phyloP scores from a whole-genome alignment of 371 early-diverging fungal species.

The Haplosporangium sp. region DNA sequence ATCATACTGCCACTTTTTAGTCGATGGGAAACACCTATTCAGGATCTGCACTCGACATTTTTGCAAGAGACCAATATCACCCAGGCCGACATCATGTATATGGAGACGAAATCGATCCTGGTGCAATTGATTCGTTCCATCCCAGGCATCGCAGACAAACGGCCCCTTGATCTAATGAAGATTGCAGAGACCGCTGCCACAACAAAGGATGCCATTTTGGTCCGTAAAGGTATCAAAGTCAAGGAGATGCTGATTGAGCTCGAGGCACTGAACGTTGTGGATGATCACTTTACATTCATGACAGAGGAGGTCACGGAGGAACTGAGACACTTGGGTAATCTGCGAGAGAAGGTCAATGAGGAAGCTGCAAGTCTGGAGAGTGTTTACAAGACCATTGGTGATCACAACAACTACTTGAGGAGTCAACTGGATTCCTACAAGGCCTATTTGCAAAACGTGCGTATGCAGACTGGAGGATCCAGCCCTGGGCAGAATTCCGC shows the following conservation, averaged over 20 bases:
- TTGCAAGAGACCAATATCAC: constrained; percentile 90
- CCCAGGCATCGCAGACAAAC: constrained; percentile 66
- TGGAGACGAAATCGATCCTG: constrained; percentile 94
- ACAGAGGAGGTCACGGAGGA: constrained; percentile 91
- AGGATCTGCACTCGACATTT: constrained; percentile 68
- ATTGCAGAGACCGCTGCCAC: constrained; percentile 90
- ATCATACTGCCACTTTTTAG: constrained; percentile 88
- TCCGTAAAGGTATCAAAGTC: constrained; percentile 92
- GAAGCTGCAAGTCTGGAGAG: constrained; percentile 82
- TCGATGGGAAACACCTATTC: constrained; percentile 93
- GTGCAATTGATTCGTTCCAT: constrained; percentile 92
- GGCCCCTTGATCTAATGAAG: constrained; percentile 70
- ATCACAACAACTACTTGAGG: constrained; percentile 92
- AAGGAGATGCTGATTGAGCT: constrained; percentile 92
- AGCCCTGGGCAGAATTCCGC: constrained; percentile 54
- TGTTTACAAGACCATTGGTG: constrained; percentile 92
- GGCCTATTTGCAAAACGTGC: constrained; percentile 94
- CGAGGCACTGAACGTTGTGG: constrained; percentile 81
- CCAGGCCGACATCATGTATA: constrained; percentile 92
- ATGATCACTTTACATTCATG: constrained; percentile 84
- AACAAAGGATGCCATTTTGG: constrained; percentile 85
- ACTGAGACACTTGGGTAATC: constrained; percentile 87
- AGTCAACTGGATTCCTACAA: constrained; percentile 94
- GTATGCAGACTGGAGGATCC: constrained; percentile 81
- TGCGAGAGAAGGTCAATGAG: constrained; percentile 85